Percentiles rank a stretch among this genome's conserved stretches.
These are phyloP conservation scores for Phytophthora macrochlamydospora DNA, from an alignment of 352 stramenopile species.

Conservation along the genomic window DNA sequence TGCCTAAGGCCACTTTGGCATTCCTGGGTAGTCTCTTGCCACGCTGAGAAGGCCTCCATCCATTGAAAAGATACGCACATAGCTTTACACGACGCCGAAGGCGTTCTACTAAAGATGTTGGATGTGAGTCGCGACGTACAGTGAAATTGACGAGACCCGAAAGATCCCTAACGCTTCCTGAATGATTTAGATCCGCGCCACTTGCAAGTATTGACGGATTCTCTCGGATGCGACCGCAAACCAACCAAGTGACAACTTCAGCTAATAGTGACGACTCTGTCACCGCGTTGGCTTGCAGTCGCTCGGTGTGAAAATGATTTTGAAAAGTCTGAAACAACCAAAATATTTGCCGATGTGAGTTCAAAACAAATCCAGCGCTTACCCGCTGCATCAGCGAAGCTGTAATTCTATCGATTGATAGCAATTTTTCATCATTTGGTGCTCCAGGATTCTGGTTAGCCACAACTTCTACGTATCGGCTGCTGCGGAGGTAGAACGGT, in stretches of 20 bases:
- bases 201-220: neutral
- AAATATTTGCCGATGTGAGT: constrained; percentile 38
- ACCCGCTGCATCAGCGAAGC: constrained; percentile 13
- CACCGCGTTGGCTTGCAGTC: no score
- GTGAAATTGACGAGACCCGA: neutral
- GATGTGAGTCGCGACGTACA: constrained; percentile 9
- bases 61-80: constrained; percentile 32
- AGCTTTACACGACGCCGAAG: constrained; percentile 28
- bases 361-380: constrained; percentile 27
- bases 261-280: no score
- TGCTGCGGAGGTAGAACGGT: constrained; percentile 35
- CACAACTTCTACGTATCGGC: constrained; percentile 35
- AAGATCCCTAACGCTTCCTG: neutral
- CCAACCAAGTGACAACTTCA: constrained; percentile 17
- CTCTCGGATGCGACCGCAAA: constrained; percentile 1
- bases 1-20: constrained; percentile 1
- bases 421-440: constrained; percentile 5
- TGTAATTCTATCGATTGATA: neutral
- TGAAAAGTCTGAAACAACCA: constrained; percentile 21
- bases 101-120: constrained; percentile 28
- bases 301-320: neutral
- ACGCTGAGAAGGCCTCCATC: constrained; percentile 14
- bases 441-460: constrained; percentile 10
- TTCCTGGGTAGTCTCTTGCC: constrained; percentile 8
- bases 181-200: neutral